Conservation (phyloP, 345 rosid genomes). For the Gossypium ekmanianum region DNA sequence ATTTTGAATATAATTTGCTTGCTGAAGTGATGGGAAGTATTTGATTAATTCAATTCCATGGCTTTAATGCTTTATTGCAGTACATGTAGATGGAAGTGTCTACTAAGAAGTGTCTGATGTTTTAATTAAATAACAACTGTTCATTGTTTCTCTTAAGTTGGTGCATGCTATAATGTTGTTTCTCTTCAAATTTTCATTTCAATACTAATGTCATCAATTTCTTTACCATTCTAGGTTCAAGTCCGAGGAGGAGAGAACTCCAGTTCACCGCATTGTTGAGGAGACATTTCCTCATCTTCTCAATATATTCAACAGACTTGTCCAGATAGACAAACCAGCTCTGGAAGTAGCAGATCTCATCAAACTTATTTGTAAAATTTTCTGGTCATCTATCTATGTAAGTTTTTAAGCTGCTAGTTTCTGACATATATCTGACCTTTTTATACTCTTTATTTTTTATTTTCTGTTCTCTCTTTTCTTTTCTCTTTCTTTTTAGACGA, state of each 20-base stretch:
- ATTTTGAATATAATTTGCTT: background rate
- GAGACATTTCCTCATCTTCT: slow-evolving; percentile 85
- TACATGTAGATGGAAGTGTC: background rate
- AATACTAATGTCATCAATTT: background rate
- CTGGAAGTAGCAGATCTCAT: slow-evolving; percentile 86
- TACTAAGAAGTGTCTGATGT: background rate
- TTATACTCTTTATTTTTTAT: too few species aligned
- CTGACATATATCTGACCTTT: background rate
- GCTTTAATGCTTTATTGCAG: background rate
- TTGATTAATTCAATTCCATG: background rate
- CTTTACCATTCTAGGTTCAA: slow-evolving; percentile 63
- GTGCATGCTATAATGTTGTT: background rate
- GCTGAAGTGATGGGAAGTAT: background rate
- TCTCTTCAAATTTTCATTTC: background rate
- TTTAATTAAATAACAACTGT: background rate
- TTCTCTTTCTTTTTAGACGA: background rate
- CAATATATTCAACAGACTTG: slow-evolving; percentile 72
- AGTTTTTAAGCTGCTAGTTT: slow-evolving; percentile 28
- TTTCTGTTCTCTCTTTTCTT: background rate
- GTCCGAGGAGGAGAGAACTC: slow-evolving; percentile 94
- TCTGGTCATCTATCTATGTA: slow-evolving; percentile 98
- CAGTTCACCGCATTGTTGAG: slow-evolving; percentile 78
- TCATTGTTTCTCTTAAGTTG: background rate
- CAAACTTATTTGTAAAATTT: slow-evolving; percentile 95
- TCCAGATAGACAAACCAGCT: slow-evolving; percentile 78